Base-by-base conservation (phyloP, 495 filamentous ascomycete genomes). In the Hypomontagnella monticulosa region DNA sequence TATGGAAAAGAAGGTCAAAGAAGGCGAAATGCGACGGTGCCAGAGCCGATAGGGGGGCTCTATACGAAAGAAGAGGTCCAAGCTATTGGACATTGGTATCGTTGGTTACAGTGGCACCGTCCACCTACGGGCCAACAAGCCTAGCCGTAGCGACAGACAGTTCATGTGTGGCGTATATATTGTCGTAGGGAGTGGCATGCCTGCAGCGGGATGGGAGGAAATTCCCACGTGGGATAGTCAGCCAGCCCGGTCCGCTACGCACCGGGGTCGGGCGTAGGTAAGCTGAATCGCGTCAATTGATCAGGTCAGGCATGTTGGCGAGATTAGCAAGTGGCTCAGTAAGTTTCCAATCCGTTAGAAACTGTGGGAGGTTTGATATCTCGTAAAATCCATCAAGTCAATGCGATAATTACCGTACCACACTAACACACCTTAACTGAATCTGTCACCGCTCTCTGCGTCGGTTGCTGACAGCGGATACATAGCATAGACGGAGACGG, bases 221-320 rank as follows among this genome's bases (percentile, higher is more conserved):
- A 59, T 12, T 8, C 23, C 54, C 62, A 65, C 62, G 61, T 65
- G 62, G 61, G 55, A 65, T 11, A 37, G 5, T 53, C 32, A 38
- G 16, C 37, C 34, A 19, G 40, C 20, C 32, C 57, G 47, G 46
- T 11, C 40, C 54, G 53, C 44, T 46, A 38, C 46, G 30, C 19
- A 52, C 44, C 44, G 50, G 27, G 33, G 10, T 23, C 23, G 23
- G 23, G 58, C 41, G 34, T 40, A 30, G n/a, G 42, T 62, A 43
- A 56, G 50, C 51, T 63, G 49, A 54, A 55, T 20, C 49, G 18
- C 18, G n/a, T n/a, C n/a, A n/a, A n/a, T n/a, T n/a, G n/a, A 27
- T 27, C 23, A 27, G 23, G 23, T 27, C 23, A 27, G 23, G 27
- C 36, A 41, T 53, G 23, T 55, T 57, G 37, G 54, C 54, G 54